These are phyloP conservation scores for Mortierella antarctica DNA, from an alignment of 192 early-diverging fungal genomes.

Conservation along the genomic window DNA sequence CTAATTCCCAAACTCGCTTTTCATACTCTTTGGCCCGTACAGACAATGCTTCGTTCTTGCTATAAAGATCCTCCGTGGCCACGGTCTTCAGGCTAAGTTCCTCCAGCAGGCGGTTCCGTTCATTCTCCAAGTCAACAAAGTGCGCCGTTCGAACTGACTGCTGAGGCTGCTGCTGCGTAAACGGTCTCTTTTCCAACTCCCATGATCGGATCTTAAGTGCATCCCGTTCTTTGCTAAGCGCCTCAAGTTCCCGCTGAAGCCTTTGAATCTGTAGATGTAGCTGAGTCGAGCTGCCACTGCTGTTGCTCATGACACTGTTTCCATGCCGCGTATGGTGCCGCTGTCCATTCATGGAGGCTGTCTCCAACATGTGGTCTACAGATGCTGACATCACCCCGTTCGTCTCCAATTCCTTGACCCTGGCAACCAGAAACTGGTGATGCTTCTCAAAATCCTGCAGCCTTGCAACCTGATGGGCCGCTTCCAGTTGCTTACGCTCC, in stretches of 20 bases:
- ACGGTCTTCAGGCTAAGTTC: slow-evolving; percentile 44
- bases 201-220: slow-evolving; percentile 43
- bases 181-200: slow-evolving; percentile 49
- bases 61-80: slow-evolving; percentile 49
- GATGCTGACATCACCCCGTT: background rate
- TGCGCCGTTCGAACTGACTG: slow-evolving; percentile 23
- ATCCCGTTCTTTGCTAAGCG: slow-evolving; percentile 33
- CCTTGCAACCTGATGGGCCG: slow-evolving; percentile 31
- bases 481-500: slow-evolving; percentile 31
- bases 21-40: slow-evolving; percentile 51
- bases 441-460: slow-evolving; percentile 41
- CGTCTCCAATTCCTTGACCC: slow-evolving; percentile 43
- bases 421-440: slow-evolving; percentile 35
- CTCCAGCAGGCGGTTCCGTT: slow-evolving; percentile 43
- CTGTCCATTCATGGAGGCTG: slow-evolving; percentile 23
- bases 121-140: slow-evolving; percentile 47
- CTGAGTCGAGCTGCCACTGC: background rate
- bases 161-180: slow-evolving; percentile 19
- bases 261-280: slow-evolving; percentile 30
- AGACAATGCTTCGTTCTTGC: slow-evolving; percentile 45
- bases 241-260: slow-evolving; percentile 27
- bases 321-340: slow-evolving; percentile 13
- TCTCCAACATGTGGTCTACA: slow-evolving; percentile 28
- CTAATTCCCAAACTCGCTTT: slow-evolving; percentile 51
- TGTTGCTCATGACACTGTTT: slow-evolving; percentile 4